phyloP scores from a whole-genome alignment of 805 yeast genomes.

The Teunomyces cretensis region DNA sequence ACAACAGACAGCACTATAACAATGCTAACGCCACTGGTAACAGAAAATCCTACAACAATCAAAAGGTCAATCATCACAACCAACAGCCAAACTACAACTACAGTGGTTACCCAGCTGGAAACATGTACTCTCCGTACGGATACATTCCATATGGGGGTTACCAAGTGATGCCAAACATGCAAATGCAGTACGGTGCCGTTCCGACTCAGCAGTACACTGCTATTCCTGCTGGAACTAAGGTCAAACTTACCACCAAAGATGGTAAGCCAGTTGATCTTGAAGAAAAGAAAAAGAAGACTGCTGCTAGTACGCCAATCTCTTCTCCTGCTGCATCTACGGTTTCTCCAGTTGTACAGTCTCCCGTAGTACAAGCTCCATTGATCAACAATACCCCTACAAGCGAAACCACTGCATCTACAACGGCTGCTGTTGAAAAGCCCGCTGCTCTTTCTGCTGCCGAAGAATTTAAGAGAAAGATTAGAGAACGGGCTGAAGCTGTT shows the following conservation, averaged over 20 bases:
- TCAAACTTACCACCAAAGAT: slow-evolving; percentile 42
- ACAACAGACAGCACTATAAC: slow-evolving; percentile 6
- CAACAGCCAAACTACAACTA: slow-evolving; percentile 21
- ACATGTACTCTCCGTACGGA: slow-evolving; percentile 26
- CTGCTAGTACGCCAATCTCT: slow-evolving; percentile 27
- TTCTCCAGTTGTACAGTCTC: slow-evolving; percentile 4
- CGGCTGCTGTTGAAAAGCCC: slow-evolving; percentile 6
- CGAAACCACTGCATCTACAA: slow-evolving; percentile 10
- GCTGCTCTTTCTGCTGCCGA: slow-evolving; percentile 25
- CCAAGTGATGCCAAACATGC: slow-evolving; percentile 20
- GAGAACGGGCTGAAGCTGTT: slow-evolving; percentile 30
- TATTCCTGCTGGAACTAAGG: slow-evolving; percentile 20
- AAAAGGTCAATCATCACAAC: slow-evolving; percentile 17
- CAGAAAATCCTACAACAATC: slow-evolving; percentile 7
- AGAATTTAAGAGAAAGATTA: slow-evolving; percentile 36
- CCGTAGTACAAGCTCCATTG: slow-evolving; percentile 1
- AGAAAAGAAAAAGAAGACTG: slow-evolving; percentile 33
- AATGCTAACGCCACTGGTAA: slow-evolving; percentile 8
- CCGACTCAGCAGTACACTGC: slow-evolving; percentile 11
- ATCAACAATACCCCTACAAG: slow-evolving; percentile 1
- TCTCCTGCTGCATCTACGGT: slow-evolving; percentile 24
- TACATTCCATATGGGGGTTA: slow-evolving; percentile 27
- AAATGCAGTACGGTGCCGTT: slow-evolving; percentile 3
- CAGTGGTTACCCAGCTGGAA: slow-evolving; percentile 20
- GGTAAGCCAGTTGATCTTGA: slow-evolving; percentile 44